These are phyloP conservation scores for Colletotrichum incanum DNA, from an alignment of 2,329 filamentous ascomycete genomes.

Conservation along the genomic window DNA sequence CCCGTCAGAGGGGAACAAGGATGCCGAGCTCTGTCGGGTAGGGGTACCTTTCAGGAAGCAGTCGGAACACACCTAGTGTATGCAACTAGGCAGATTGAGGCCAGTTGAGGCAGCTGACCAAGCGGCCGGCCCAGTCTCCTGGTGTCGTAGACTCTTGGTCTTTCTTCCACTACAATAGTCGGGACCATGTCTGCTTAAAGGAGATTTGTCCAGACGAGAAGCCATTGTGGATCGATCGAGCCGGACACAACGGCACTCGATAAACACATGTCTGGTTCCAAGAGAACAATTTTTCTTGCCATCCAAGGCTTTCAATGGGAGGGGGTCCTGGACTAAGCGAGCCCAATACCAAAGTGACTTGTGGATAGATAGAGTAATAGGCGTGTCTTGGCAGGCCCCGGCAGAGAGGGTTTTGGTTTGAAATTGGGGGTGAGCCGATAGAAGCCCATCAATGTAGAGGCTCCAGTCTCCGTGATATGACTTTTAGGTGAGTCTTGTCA, in stretches of 20 bases:
- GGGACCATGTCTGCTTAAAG: neutral
- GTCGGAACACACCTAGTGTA: slow-evolving; percentile 15
- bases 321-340: neutral
- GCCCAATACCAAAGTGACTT: neutral
- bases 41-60: slow-evolving; percentile 28
- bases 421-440: neutral
- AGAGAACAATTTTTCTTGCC: neutral
- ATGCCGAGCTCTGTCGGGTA: slow-evolving; percentile 25
- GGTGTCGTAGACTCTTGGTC: neutral
- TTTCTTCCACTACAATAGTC: neutral
- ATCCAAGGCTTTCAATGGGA: neutral
- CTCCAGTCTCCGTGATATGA: neutral
- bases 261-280: neutral
- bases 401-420: neutral
- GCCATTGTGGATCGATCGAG: neutral
- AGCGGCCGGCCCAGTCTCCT: neutral
- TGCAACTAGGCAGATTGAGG: slow-evolving; percentile 31
- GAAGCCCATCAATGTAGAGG: neutral
- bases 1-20: slow-evolving; percentile 33
- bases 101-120: slow-evolving; percentile 1
- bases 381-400: slow-evolving; percentile 20
- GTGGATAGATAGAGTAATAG: neutral
- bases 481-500: neutral
- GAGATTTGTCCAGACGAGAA: neutral
- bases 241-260: neutral